phyloP scores from a whole-genome alignment of 441 rosid species.

The Gossypium davidsonii region DNA sequence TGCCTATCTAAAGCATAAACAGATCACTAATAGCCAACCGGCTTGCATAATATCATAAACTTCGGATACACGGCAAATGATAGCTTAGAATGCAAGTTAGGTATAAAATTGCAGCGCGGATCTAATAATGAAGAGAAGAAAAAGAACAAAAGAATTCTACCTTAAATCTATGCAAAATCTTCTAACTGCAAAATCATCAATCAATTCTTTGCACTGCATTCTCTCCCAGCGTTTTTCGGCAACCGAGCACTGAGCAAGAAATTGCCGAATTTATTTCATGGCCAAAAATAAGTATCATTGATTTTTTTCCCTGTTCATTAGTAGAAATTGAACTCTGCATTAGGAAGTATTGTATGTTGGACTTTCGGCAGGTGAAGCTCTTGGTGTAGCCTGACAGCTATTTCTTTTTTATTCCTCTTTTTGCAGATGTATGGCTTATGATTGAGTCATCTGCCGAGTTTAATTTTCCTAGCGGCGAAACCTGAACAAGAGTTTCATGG shows the following conservation, averaged over 20 bases:
- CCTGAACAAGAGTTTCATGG: constrained; percentile 15
- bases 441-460: constrained; percentile 12
- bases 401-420: constrained; percentile 13
- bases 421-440: constrained; percentile 12
- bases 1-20: not conserved
- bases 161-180: constrained; percentile 3
- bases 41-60: not conserved
- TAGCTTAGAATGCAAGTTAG: not conserved
- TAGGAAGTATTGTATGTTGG: constrained; percentile 13
- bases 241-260: not conserved
- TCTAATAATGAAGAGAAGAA: not conserved
- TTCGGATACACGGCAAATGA: not conserved
- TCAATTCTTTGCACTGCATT: not conserved
- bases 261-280: not conserved
- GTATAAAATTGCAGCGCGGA: not conserved
- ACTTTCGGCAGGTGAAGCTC: constrained; percentile 6
- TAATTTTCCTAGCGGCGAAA: constrained; percentile 14
- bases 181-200: not conserved
- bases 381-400: constrained; percentile 13
- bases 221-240: constrained; percentile 1
- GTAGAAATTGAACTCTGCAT: constrained; percentile 19
- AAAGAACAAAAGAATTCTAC: constrained; percentile 4
- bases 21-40: not conserved
- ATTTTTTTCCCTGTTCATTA: not conserved
- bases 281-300: not conserved